These are phyloP conservation scores for Plasmodium vinckei DNA, from an alignment of 169 alveolate species.

Conservation along the genomic window DNA sequence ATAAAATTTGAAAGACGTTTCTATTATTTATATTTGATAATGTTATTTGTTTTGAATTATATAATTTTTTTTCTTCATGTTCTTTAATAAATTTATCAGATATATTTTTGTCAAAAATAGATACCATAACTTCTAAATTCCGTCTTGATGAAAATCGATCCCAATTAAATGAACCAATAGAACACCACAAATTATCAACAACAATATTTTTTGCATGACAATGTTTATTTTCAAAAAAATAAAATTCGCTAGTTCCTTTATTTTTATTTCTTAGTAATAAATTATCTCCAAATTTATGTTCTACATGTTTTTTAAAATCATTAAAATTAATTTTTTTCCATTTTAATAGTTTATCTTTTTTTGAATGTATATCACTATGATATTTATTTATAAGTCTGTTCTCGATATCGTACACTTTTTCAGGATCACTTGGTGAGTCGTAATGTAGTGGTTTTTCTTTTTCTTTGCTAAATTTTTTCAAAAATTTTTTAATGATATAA, in stretches of 20 bases:
- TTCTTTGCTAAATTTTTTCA: conserved; percentile 1
- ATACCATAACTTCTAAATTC: conserved; percentile 82
- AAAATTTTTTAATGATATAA: conserved; percentile 83
- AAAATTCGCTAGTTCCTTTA: conserved; percentile 66
- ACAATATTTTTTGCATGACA: conserved; percentile 83
- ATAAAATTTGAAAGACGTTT: conserved; percentile 8
- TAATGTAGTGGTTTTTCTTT: neutral
- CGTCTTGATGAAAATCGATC: conserved; percentile 84
- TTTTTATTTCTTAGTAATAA: conserved; percentile 14
- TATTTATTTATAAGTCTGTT: too few species aligned
- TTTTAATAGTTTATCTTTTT: neutral
- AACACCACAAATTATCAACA: conserved; percentile 84
- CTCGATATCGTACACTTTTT: neutral
- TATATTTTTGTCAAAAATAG: conserved; percentile 73
- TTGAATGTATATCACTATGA: conserved; percentile 16
- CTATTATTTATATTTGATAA: conserved; percentile 20
- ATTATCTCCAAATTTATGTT: conserved; percentile 43
- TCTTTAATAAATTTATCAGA: conserved; percentile 36
- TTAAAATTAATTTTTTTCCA: neutral
- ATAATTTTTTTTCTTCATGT: conserved; percentile 14
- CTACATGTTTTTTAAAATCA: neutral
- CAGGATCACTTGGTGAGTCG: neutral
- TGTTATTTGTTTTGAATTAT: conserved; percentile 14
- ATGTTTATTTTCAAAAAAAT: conserved; percentile 81
- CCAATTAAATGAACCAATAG: conserved; percentile 85